A percentile compares a stretch with the other conserved stretches of the same genome.
phyloP scores from a whole-genome alignment of 768 basidiomycete genomes.

The Cystobasidiopsis lactophilus region DNA sequence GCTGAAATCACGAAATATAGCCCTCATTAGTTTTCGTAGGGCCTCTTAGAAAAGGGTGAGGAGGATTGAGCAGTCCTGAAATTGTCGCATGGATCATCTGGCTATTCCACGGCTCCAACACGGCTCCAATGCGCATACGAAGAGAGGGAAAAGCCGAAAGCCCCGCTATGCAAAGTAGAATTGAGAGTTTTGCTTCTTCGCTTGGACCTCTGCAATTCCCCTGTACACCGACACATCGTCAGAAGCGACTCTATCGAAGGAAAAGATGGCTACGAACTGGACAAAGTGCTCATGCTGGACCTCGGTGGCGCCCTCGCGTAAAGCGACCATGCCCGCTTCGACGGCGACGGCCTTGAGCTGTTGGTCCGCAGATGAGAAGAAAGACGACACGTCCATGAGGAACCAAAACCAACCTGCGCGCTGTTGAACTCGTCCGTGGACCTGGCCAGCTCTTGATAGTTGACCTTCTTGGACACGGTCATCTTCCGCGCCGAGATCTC shows the following conservation, averaged over 20 bases:
- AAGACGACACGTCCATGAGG: too few species aligned
- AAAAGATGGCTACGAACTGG: too few species aligned
- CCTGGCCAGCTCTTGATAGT: slow-evolving; percentile 87
- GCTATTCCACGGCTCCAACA: not conserved
- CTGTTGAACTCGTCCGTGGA: slow-evolving; percentile 53
- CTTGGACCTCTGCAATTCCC: too few species aligned
- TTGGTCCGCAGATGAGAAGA: too few species aligned
- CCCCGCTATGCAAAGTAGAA: slow-evolving; percentile 9
- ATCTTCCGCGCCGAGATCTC: slow-evolving; percentile 96
- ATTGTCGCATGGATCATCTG: not conserved
- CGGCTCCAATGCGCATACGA: not conserved
- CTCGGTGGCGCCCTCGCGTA: slow-evolving; percentile 74
- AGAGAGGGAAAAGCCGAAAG: not conserved
- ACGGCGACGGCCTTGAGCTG: slow-evolving; percentile 86
- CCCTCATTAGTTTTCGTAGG: not conserved
- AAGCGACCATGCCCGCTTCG: slow-evolving; percentile 96
- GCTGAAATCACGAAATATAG: too few species aligned
- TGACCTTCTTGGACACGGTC: slow-evolving; percentile 65
- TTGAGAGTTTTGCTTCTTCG: slow-evolving; percentile 98
- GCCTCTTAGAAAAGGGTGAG: not conserved
- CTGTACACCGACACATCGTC: too few species aligned
- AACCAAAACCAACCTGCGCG: not conserved
- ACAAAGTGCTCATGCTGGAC: slow-evolving; percentile 80
- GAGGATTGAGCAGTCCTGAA: not conserved
- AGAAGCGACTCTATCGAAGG: too few species aligned